Evolutionary conservation across 2,329 filamentous ascomycete species (phyloP).

Genomic region (Dactylonectria macrodidyma): DNA sequence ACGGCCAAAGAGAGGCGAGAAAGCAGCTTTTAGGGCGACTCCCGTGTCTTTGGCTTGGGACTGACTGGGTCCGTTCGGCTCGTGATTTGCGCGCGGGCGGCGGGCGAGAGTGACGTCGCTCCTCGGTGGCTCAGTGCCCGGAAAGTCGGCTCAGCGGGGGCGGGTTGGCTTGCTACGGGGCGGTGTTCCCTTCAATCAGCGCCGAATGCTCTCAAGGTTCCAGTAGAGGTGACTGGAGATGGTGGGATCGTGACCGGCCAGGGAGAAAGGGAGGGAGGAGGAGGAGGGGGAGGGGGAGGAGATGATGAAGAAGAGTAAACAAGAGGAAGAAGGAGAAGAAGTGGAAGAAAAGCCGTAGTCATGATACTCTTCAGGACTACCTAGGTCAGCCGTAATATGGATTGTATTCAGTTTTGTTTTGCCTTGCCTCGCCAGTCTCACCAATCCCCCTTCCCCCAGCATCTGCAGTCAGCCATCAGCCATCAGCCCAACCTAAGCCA

Average conservation of each 20-base stretch:
- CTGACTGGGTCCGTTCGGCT: background rate
- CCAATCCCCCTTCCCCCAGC: slow-evolving; percentile 5
- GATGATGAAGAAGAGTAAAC: background rate
- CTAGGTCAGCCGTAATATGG: background rate
- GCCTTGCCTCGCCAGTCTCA: slow-evolving; percentile 5
- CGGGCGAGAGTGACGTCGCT: slow-evolving; percentile 11
- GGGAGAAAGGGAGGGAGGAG: background rate
- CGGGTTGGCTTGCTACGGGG: background rate
- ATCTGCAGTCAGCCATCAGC: slow-evolving; percentile 18
- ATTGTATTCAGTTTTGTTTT: slow-evolving; percentile 14
- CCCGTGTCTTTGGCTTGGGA: background rate
- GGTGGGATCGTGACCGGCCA: slow-evolving; percentile 5
- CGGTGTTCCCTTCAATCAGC: slow-evolving; percentile 18
- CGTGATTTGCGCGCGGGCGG: slow-evolving; percentile 3
- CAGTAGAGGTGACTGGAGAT: background rate
- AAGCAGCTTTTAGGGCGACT: background rate
- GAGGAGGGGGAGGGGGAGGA: background rate
- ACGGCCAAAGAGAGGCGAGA: no score
- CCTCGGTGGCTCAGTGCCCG: background rate
- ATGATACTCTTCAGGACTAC: background rate
- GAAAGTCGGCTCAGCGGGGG: slow-evolving; percentile 4
- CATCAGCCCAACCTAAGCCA: slow-evolving; percentile 26
- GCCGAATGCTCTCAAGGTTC: background rate
- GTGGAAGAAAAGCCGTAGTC: background rate
- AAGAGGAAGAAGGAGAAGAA: background rate